Conservation (phyloP, 2,329 filamentous ascomycete genomes). For the Pseudogymnoascus sp. region DNA sequence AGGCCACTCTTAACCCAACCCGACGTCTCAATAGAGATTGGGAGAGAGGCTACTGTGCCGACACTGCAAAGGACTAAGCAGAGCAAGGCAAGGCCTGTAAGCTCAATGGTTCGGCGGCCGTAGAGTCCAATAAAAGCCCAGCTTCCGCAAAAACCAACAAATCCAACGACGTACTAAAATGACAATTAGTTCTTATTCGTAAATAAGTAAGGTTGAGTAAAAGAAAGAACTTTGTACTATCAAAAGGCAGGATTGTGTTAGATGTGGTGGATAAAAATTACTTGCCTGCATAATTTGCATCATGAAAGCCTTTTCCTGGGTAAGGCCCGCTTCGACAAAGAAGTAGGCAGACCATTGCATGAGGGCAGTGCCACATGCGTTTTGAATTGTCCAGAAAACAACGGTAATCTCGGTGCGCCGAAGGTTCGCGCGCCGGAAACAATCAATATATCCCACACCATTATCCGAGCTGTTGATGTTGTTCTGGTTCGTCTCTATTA, state of each 20-base stretch:
- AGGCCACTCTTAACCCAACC: slow-evolving; percentile 42
- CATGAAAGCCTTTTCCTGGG: slow-evolving; percentile 40
- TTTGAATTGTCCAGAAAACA: slow-evolving; percentile 56
- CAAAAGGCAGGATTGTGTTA: neutral
- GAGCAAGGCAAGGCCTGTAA: slow-evolving; percentile 16
- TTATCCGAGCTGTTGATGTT: slow-evolving; percentile 36
- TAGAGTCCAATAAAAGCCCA: slow-evolving; percentile 42
- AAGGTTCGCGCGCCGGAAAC: slow-evolving; percentile 41
- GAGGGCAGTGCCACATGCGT: slow-evolving; percentile 54
- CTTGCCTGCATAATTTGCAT: slow-evolving; percentile 36
- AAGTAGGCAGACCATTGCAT: slow-evolving; percentile 57
- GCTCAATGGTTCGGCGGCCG: slow-evolving; percentile 8
- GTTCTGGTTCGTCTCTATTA: slow-evolving; percentile 48
- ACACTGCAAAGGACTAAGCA: slow-evolving; percentile 38
- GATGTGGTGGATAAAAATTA: neutral
- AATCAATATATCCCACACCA: slow-evolving; percentile 53
- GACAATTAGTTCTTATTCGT: neutral
- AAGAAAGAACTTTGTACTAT: neutral
- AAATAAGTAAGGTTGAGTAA: neutral
- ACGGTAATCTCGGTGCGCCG: slow-evolving; percentile 46
- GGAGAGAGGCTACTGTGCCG: slow-evolving; percentile 38
- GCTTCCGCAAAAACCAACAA: slow-evolving; percentile 35
- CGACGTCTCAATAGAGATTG: slow-evolving; percentile 35
- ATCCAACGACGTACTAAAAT: slow-evolving; percentile 17
- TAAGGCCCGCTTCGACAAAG: slow-evolving; percentile 48